Evolutionary conservation across 768 basidiomycete genomes (phyloP).

Genomic region (Kwoniella mangroviensis): DNA sequence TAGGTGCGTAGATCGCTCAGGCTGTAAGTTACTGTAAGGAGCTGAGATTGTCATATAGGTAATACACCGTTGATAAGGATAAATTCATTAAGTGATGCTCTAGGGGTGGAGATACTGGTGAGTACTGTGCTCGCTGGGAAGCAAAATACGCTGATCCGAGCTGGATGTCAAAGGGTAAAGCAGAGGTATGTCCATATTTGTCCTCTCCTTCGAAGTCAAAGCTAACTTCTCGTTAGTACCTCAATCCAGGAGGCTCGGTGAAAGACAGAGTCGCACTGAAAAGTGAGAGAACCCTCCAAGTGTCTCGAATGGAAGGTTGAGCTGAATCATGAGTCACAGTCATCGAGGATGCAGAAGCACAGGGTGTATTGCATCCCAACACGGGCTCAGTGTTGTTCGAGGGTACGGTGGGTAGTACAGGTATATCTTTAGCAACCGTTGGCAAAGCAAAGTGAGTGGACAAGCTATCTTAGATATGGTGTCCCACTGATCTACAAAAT

Average conservation of each 20-base stretch:
- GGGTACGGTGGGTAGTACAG: conserved; percentile 75
- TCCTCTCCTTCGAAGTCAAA: background rate
- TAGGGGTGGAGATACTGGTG: conserved; percentile 87
- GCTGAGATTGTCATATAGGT: conserved; percentile 62
- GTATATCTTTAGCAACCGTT: conserved; percentile 94
- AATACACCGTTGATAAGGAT: conserved; percentile 94
- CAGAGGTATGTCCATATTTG: conserved; percentile 67
- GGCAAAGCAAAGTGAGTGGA: conserved; percentile 74
- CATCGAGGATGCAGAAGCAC: conserved; percentile 87
- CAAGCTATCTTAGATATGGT: conserved; percentile 1
- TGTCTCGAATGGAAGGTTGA: background rate
- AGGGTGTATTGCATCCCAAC: conserved; percentile 78
- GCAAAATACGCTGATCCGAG: background rate
- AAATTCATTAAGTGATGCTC: conserved; percentile 83
- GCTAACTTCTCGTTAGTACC: conserved; percentile 64
- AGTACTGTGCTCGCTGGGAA: conserved; percentile 17
- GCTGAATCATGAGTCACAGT: conserved; percentile 63
- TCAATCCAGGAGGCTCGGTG: conserved; percentile 96
- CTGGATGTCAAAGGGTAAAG: conserved; percentile 68
- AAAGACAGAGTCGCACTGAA: conserved; percentile 96
- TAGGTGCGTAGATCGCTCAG: conserved; percentile 67
- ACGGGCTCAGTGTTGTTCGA: conserved; percentile 94
- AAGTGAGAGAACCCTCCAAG: conserved; percentile 63
- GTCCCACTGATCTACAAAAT: background rate
- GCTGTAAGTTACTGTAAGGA: background rate